Conservation (phyloP, 352 stramenopile species). For the Hyaloperonospora arabidopsidis region DNA sequence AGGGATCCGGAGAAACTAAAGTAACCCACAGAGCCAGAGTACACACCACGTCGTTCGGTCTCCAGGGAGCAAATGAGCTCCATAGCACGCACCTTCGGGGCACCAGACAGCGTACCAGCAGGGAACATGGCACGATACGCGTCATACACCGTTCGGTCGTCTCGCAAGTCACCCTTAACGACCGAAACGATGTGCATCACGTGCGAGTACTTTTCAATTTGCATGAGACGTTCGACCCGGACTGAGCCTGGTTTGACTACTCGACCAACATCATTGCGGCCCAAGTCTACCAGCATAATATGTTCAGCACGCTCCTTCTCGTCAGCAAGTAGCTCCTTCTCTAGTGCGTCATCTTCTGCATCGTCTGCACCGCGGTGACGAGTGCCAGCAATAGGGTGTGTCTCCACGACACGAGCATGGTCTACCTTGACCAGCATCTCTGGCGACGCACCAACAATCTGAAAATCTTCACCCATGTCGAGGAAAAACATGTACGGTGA, state of each 20-base stretch:
- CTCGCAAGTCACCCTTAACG: conserved; percentile 71
- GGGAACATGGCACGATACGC: conserved; percentile 87
- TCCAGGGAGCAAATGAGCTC: conserved; percentile 84
- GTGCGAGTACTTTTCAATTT: conserved; percentile 89
- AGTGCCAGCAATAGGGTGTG: conserved; percentile 85
- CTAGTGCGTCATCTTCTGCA: conserved; percentile 79
- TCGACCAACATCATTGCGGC: conserved; percentile 84
- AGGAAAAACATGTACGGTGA: conserved; percentile 89
- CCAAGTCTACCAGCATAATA: conserved; percentile 89
- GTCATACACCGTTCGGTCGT: conserved; percentile 82
- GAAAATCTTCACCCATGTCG: conserved; percentile 76
- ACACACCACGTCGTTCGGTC: conserved; percentile 73
- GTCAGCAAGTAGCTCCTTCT: conserved; percentile 68
- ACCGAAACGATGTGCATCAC: conserved; percentile 90
- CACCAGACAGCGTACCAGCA: conserved; percentile 80
- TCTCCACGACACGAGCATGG: conserved; percentile 77
- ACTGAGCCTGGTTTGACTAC: conserved; percentile 78
- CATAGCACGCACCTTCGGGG: conserved; percentile 86
- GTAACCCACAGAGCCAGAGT: conserved; percentile 82
- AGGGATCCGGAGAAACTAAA: conserved; percentile 82
- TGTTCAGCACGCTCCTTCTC: conserved; percentile 88
- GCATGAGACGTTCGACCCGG: conserved; percentile 80
- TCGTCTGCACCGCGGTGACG: conserved; percentile 76
- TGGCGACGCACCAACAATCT: conserved; percentile 80
- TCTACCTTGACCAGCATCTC: conserved; percentile 89